phyloP scores from a whole-genome alignment of 2,329 filamentous ascomycete species.

The Leptodontidium sp. region DNA sequence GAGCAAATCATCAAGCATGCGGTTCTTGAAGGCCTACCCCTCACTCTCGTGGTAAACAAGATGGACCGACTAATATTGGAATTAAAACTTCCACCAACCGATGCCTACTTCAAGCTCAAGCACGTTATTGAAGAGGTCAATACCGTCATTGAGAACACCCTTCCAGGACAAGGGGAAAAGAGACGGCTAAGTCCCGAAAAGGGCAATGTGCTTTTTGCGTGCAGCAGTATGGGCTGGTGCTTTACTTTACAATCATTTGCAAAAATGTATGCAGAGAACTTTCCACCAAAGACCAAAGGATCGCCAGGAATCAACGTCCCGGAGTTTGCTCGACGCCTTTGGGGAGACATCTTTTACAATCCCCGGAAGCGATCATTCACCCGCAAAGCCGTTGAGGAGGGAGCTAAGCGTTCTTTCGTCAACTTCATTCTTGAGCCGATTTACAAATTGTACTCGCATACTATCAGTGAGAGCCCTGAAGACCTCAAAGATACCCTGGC shows the following conservation, averaged over 20 bases:
- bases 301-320: conserved; percentile 74
- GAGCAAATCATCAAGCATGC: conserved; percentile 98
- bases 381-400: conserved; percentile 82
- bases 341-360: conserved; percentile 98
- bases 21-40: conserved; percentile 85
- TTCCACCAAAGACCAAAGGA: conserved; percentile 53
- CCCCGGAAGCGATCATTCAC: conserved; percentile 90
- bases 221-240: conserved; percentile 93
- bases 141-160: conserved; percentile 87
- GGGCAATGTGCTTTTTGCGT: conserved; percentile 97
- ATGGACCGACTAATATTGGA: conserved; percentile 95
- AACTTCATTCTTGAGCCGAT: conserved; percentile 96
- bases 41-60: conserved; percentile 95
- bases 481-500: conserved; percentile 82
- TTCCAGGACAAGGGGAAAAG: conserved; percentile 81
- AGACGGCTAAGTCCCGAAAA: conserved; percentile 91
- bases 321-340: conserved; percentile 86
- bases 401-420: conserved; percentile 86
- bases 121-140: conserved; percentile 99
- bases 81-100: conserved; percentile 89
- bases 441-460: conserved; percentile 97
- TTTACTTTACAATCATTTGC: conserved; percentile 95
- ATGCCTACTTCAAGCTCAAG: conserved; percentile 99
- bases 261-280: conserved; percentile 93
- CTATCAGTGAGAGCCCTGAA: conserved; percentile 87